Evolutionary conservation across 2,329 filamentous ascomycete species (phyloP), one percentile per base, ranked within the genome.

Genomic region (Lachnellula suecica): DNA sequence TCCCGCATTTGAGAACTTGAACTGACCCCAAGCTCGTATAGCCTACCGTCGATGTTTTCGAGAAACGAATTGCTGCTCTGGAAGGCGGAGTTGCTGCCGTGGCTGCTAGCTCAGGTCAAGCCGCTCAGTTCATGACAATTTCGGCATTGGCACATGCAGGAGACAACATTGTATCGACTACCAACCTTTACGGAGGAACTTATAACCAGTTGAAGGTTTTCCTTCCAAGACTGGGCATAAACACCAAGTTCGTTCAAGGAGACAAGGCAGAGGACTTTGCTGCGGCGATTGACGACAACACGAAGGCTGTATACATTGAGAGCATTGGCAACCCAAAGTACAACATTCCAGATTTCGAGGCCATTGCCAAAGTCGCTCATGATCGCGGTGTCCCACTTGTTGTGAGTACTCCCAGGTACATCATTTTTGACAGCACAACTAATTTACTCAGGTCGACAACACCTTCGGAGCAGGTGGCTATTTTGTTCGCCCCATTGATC

Each of bases 191-290:
- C 73, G 92, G 92, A 60, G 92, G 92, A 69, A 97, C 93, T 15
- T 97, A 96, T 78, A 97, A 97, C 75, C 93, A 97, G 76, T 84
- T 97, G 75, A 97, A 97, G 75, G 91, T 97, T 42, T 81, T 91
- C 61, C 78, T 97, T 51, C 88, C 91, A 6, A 84, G 92, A n/a
- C 74, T 96, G 42, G 93, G 93, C 56, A 91, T 97, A 67, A 77
- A 78, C 38, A 94, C 91, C 66, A 96, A 92, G 75, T 97, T 97
- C 64, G 81, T 96, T 65, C 78, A 85, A 50, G 89, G 90, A 41
- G 91, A 96, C 71, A 84, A 84, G 53, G 76, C 89, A 13, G 86
- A 87, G 62, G 90, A 91, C 64, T 88, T 97, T 66, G 86, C 82
- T 34, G 83, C 84, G 43, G 84, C 85, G 49, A 97, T 97, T 67